phyloP scores from a whole-genome alignment of 2,329 filamentous ascomycete species.

The Elsinoe ampelina region DNA sequence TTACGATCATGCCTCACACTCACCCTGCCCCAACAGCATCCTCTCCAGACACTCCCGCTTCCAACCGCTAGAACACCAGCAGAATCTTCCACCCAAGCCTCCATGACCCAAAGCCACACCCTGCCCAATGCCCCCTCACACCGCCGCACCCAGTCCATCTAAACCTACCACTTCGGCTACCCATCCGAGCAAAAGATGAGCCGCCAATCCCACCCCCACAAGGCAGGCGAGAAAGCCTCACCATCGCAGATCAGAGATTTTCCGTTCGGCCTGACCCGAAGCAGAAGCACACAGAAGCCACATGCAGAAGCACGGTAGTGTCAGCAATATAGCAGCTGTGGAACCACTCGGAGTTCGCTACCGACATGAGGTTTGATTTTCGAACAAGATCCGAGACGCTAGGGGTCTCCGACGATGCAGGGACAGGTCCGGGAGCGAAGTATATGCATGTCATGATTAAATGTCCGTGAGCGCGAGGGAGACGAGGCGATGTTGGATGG shows the following conservation, averaged over 20 bases:
- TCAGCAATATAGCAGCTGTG: background rate
- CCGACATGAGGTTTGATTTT: background rate
- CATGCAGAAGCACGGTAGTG: too few relatives aligned
- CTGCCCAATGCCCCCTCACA: background rate
- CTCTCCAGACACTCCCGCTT: background rate
- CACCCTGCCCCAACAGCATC: background rate
- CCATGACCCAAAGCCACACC: background rate
- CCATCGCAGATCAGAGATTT: too few relatives aligned
- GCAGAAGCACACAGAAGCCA: too few relatives aligned
- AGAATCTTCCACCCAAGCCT: background rate
- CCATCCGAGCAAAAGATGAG: background rate
- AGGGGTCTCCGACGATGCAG: background rate
- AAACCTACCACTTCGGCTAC: background rate
- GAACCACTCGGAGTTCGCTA: slow-evolving; percentile 7
- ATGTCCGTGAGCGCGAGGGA: too few relatives aligned
- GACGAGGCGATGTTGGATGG: background rate
- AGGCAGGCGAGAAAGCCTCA: background rate
- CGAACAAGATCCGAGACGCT: background rate
- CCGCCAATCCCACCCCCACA: background rate
- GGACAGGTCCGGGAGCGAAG: background rate
- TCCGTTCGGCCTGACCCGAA: too few relatives aligned
- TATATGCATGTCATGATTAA: background rate
- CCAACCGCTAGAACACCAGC: background rate
- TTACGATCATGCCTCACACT: too few relatives aligned
- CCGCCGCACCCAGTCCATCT: background rate